phyloP scores from a whole-genome alignment of 1,284 basidiomycete species.

The Marasmius fiardii region DNA sequence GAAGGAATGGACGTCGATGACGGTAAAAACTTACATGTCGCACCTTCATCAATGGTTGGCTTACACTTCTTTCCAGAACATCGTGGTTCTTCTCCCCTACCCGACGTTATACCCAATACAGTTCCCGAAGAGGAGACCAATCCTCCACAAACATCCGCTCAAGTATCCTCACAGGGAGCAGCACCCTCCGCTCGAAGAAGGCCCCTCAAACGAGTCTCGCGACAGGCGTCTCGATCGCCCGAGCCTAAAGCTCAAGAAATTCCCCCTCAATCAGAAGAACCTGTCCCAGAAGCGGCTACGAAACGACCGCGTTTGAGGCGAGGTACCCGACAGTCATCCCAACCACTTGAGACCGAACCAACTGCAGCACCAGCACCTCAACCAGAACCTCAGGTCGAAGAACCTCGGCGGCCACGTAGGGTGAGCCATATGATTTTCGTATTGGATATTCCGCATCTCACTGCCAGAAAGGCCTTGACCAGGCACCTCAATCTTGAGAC shows the following conservation, averaged over 20 bases:
- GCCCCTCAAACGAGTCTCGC: background rate
- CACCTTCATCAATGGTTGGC: background rate
- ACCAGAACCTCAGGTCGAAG: conserved; percentile 12
- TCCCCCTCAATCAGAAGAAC: background rate
- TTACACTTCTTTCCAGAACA: background rate
- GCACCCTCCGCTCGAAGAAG: conserved; percentile 1
- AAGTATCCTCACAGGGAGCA: background rate
- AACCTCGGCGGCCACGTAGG: conserved; percentile 17
- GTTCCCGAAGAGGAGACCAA: conserved; percentile 39
- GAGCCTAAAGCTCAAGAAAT: background rate
- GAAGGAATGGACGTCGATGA: conserved; percentile 6
- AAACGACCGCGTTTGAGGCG: background rate
- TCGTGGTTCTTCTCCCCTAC: conserved; percentile 28
- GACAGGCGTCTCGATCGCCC: background rate
- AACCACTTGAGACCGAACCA: background rate
- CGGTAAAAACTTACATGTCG: background rate
- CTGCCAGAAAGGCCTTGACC: conserved; percentile 23
- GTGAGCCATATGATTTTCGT: conserved; percentile 18
- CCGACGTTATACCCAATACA: conserved; percentile 40
- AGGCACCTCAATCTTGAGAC: conserved; percentile 25
- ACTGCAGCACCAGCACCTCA: conserved; percentile 13
- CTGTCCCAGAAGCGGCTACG: background rate
- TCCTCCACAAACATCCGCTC: conserved; percentile 11
- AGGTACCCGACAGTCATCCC: background rate
- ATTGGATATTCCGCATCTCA: background rate